phyloP scores from a whole-genome alignment of 2,329 filamentous ascomycete genomes.

The Hypoxylon sp. region DNA sequence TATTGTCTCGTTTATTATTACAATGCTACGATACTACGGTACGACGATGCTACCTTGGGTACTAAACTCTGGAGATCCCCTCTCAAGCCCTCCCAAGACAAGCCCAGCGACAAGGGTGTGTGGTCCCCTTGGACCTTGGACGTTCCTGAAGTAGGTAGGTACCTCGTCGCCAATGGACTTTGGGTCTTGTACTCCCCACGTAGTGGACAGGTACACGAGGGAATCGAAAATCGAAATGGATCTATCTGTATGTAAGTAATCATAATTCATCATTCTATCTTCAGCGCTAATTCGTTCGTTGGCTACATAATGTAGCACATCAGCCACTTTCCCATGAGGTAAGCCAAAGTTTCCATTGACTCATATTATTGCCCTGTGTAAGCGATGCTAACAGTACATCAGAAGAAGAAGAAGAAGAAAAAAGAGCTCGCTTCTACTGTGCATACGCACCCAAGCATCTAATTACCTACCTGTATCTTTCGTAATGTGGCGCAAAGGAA shows the following conservation, averaged over 20 bases:
- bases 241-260: conserved; percentile 1
- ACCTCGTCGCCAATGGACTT: too few species aligned
- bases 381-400: conserved; percentile 2
- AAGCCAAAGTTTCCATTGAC: conserved; percentile 3
- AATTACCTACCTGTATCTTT: not conserved
- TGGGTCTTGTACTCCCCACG: conserved; percentile 25
- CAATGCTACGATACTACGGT: conserved; percentile 29
- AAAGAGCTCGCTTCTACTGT: not conserved
- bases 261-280: conserved; percentile 16
- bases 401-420: conserved; percentile 2
- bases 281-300: conserved; percentile 33
- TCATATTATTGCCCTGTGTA: too few species aligned
- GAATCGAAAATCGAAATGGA: not conserved
- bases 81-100: too few species aligned
- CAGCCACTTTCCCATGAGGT: conserved; percentile 17
- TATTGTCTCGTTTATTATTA: conserved; percentile 38
- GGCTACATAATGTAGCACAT: not conserved
- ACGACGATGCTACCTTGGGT: conserved; percentile 15
- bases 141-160: conserved; percentile 12
- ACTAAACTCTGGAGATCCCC: conserved; percentile 29
- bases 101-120: conserved; percentile 13
- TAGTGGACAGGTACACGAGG: conserved; percentile 26
- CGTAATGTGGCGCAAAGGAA: too few species aligned
- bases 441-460: too few species aligned
- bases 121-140: too few species aligned